phyloP scores from a whole-genome alignment of 2,329 filamentous ascomycete genomes.

The Diplodia sapinea region DNA sequence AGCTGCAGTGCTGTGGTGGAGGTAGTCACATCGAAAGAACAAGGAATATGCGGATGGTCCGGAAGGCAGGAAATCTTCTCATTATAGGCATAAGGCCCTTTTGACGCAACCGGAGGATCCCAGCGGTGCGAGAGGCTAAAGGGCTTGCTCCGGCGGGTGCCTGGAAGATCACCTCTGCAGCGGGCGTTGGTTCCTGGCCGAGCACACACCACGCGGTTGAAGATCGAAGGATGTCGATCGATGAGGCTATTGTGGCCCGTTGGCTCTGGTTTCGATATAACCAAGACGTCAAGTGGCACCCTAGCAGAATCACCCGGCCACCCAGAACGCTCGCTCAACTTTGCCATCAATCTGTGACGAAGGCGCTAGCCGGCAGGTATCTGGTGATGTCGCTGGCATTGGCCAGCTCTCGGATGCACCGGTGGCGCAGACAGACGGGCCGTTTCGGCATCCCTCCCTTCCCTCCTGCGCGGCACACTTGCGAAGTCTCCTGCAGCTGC shows the following conservation, averaged over 20 bases:
- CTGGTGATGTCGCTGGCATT: slow-evolving; percentile 15
- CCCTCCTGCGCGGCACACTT: slow-evolving; percentile 5
- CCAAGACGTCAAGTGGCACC: slow-evolving; percentile 4
- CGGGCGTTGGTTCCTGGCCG: background rate
- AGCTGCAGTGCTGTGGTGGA: background rate
- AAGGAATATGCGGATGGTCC: background rate
- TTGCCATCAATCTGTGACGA: slow-evolving; percentile 1
- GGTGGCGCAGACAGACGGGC: slow-evolving; percentile 16
- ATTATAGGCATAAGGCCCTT: background rate
- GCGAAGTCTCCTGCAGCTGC: background rate
- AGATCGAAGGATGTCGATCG: slow-evolving; percentile 10
- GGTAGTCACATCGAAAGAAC: background rate
- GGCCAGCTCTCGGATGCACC: background rate
- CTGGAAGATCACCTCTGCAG: background rate
- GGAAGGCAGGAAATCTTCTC: background rate
- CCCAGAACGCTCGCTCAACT: background rate
- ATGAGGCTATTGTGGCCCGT: background rate
- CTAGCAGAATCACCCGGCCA: background rate
- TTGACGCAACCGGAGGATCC: background rate
- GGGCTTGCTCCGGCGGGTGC: background rate
- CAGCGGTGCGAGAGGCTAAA: slow-evolving; percentile 4
- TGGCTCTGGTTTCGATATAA: background rate
- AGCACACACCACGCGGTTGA: background rate
- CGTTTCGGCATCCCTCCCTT: background rate
- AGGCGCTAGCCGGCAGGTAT: background rate